phyloP scores from a whole-genome alignment of 257 asterid genomes.

The Nicotiana undulata region DNA sequence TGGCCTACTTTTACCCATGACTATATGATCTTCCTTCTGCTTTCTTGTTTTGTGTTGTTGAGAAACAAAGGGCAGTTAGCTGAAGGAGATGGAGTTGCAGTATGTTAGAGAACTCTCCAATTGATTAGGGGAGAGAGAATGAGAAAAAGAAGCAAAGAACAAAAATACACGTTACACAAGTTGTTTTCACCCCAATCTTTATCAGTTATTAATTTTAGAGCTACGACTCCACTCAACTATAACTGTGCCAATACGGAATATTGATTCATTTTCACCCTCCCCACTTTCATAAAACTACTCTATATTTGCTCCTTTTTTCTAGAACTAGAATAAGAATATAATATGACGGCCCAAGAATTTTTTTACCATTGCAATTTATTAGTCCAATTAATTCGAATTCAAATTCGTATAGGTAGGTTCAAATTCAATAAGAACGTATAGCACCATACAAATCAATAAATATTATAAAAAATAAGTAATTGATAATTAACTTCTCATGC shows the following conservation, averaged over 20 bases:
- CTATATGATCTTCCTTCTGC: background rate
- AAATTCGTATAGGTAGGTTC: too few species aligned
- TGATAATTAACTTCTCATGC: too few species aligned
- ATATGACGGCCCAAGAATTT: background rate
- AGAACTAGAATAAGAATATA: background rate
- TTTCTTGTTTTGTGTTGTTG: background rate
- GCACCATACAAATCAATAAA: too few species aligned
- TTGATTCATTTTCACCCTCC: background rate
- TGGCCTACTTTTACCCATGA: constrained; percentile 23
- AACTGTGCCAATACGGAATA: background rate
- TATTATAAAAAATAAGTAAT: too few species aligned
- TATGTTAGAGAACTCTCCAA: background rate
- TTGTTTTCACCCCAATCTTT: constrained; percentile 29
- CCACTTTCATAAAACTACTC: constrained; percentile 1
- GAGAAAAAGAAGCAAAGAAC: background rate
- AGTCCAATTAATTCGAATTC: too few species aligned
- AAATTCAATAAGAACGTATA: too few species aligned
- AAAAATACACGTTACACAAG: constrained; percentile 39
- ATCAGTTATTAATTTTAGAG: constrained; percentile 35
- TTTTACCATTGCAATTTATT: too few species aligned
- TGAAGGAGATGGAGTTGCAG: constrained; percentile 19
- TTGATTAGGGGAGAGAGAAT: constrained; percentile 31
- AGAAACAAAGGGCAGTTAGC: constrained; percentile 12
- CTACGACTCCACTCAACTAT: constrained; percentile 13
- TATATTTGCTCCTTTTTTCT: background rate